Conservation (phyloP, 2,329 filamentous ascomycete genomes). For the Hypoxylon sp. region DNA sequence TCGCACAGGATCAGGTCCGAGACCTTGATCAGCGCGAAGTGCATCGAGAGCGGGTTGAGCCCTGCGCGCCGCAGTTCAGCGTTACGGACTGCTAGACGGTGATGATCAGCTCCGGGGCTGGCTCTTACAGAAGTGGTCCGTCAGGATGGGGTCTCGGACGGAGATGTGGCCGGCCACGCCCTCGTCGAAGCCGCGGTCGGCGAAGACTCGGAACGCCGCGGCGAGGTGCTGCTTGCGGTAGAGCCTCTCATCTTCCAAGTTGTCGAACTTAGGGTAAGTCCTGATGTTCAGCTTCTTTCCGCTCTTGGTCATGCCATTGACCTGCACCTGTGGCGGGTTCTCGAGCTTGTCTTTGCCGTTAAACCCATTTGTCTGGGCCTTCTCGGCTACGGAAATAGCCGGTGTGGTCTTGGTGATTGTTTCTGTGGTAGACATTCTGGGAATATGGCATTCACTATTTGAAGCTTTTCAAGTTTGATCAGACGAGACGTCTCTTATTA, state of each 20-base stretch:
- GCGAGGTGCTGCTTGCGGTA: constrained; percentile 68
- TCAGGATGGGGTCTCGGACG: constrained; percentile 66
- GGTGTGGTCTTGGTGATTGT: constrained; percentile 13
- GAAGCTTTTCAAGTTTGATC: not conserved
- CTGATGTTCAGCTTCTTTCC: constrained; percentile 42
- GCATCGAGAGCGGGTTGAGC: constrained; percentile 56
- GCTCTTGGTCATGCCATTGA: constrained; percentile 41
- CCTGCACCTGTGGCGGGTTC: constrained; percentile 39
- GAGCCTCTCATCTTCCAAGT: constrained; percentile 61
- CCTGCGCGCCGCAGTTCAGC: no score
- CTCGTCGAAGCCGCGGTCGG: constrained; percentile 67
- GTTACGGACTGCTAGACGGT: no score
- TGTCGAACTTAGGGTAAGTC: constrained; percentile 53
- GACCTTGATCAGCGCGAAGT: constrained; percentile 67
- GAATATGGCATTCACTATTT: not conserved
- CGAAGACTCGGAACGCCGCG: constrained; percentile 68
- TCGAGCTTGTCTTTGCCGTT: constrained; percentile 27
- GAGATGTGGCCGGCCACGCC: constrained; percentile 70
- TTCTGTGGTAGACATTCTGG: constrained; percentile 28
- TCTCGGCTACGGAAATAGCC: constrained; percentile 3
- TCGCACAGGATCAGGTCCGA: constrained; percentile 68
- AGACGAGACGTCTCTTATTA: not conserved
- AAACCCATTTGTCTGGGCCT: constrained; percentile 14
- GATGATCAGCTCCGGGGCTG: not conserved
- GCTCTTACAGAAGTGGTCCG: constrained; percentile 64